Evolutionary conservation across 2,329 filamentous ascomycete species (phyloP).

Genomic region (Colletotrichum phormii): DNA sequence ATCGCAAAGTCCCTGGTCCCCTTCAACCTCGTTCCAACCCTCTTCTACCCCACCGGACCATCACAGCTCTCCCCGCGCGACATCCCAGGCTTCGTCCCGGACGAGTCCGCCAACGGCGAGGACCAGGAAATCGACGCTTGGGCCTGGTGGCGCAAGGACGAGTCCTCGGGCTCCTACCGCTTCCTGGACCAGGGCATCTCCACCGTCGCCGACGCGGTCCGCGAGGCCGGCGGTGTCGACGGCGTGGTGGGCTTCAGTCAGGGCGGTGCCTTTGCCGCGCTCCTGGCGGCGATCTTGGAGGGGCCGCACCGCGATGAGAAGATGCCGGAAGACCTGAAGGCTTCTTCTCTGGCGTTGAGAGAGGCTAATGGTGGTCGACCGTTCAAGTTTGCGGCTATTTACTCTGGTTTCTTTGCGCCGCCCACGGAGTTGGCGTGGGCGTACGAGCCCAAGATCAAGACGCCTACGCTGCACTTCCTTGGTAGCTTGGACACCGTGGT

Average conservation of each 20-base stretch:
- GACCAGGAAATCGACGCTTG: slow-evolving; percentile 73
- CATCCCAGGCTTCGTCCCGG: slow-evolving; percentile 74
- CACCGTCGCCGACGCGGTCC: slow-evolving; percentile 70
- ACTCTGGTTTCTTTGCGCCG: slow-evolving; percentile 80
- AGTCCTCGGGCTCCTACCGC: slow-evolving; percentile 71
- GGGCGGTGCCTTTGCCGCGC: slow-evolving; percentile 77
- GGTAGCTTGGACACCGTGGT: slow-evolving; percentile 91
- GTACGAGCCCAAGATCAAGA: slow-evolving; percentile 80
- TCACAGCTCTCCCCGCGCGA: slow-evolving; percentile 71
- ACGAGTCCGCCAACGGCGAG: slow-evolving; percentile 6
- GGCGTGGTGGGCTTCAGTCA: slow-evolving; percentile 87
- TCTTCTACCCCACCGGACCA: slow-evolving; percentile 78
- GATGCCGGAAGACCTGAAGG: slow-evolving; percentile 41
- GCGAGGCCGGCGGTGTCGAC: slow-evolving; percentile 75
- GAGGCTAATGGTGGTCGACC: slow-evolving; percentile 59
- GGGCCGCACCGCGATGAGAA: slow-evolving; percentile 45
- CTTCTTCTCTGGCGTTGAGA: slow-evolving; percentile 59
- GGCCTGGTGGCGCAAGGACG: slow-evolving; percentile 85
- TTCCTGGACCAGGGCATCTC: slow-evolving; percentile 77
- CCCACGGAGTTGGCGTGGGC: slow-evolving; percentile 69
- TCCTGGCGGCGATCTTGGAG: slow-evolving; percentile 81
- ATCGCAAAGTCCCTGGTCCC: slow-evolving; percentile 79
- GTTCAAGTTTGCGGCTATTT: slow-evolving; percentile 79
- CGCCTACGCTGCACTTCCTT: slow-evolving; percentile 84
- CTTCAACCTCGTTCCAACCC: slow-evolving; percentile 61